Conservation (phyloP, 1,284 basidiomycete genomes). For the Sporisorium reilianum region DNA sequence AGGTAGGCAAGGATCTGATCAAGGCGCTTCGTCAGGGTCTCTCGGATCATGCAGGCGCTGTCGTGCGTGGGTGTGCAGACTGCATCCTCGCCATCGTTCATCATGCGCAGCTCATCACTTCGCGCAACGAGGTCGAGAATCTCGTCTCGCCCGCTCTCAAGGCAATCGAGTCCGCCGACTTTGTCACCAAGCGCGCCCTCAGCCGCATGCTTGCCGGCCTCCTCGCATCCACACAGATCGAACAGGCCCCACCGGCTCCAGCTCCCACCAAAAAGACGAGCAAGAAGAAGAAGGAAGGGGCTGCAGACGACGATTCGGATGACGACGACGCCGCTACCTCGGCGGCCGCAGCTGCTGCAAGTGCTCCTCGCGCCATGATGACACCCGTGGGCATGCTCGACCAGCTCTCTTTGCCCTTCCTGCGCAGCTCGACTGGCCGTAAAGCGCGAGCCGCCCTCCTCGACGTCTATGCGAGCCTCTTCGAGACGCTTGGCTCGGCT, state of each 20-base stretch:
- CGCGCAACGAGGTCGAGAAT: conserved; percentile 79
- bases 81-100: conserved; percentile 68
- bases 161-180: conserved; percentile 81
- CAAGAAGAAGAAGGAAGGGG: conserved; percentile 73
- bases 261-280: conserved; percentile 69
- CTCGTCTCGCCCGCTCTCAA: conserved; percentile 79
- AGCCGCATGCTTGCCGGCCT: conserved; percentile 84
- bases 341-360: conserved; percentile 72
- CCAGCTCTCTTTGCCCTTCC: conserved; percentile 82
- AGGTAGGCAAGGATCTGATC: conserved; percentile 81
- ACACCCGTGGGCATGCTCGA: conserved; percentile 83
- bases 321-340: conserved; percentile 69
- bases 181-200: conserved; percentile 82
- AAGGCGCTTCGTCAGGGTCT: conserved; percentile 84
- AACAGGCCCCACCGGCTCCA: conserved; percentile 72
- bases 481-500: conserved; percentile 79
- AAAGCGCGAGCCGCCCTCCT: conserved; percentile 85
- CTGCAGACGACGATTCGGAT: conserved; percentile 71
- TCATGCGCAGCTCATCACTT: conserved; percentile 66
- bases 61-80: conserved; percentile 86
- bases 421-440: conserved; percentile 76
- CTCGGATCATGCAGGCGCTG: conserved; percentile 84
- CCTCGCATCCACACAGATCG: conserved; percentile 85
- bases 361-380: conserved; percentile 80
- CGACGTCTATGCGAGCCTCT: conserved; percentile 85